These are phyloP conservation scores for Zoysia matrella DNA, from an alignment of 202 grass and related monocot species.

Conservation along the genomic window DNA sequence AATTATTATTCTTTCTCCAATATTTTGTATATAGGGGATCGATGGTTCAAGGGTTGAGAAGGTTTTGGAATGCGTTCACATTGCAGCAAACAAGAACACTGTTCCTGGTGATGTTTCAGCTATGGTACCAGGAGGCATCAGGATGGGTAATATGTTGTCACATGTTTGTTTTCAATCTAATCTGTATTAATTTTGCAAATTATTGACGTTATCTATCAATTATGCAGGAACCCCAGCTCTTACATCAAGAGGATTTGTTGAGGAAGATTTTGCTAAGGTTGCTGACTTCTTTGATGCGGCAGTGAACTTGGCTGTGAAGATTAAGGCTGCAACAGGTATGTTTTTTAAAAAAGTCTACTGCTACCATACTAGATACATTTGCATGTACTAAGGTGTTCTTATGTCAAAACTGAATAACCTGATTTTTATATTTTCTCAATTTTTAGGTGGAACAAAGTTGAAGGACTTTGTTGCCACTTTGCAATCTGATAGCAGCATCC, in stretches of 20 bases:
- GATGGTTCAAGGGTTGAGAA: slow-evolving; percentile 97
- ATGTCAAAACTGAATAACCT: slow-evolving; percentile 19
- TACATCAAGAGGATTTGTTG: slow-evolving; percentile 94
- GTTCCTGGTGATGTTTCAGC: slow-evolving; percentile 98
- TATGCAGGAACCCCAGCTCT: slow-evolving; percentile 94
- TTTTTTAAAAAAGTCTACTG: background rate
- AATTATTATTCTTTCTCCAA: slow-evolving; percentile 28
- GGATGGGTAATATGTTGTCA: slow-evolving; percentile 75
- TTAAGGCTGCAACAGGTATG: slow-evolving; percentile 82
- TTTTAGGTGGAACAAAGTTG: slow-evolving; percentile 80
- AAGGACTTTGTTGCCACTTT: slow-evolving; percentile 96
- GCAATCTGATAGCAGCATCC: slow-evolving; percentile 67
- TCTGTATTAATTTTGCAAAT: slow-evolving; percentile 19
- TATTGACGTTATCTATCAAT: slow-evolving; percentile 32
- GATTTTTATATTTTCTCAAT: slow-evolving; percentile 34
- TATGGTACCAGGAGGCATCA: slow-evolving; percentile 99
- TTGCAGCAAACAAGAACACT: slow-evolving; percentile 97
- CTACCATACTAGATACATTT: slow-evolving; percentile 10
- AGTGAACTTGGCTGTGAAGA: slow-evolving; percentile 82
- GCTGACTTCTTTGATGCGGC: slow-evolving; percentile 86
- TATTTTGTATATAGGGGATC: slow-evolving; percentile 65
- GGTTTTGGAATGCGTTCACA: slow-evolving; percentile 91
- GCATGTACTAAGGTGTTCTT: background rate
- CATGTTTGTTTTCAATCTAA: slow-evolving; percentile 11
- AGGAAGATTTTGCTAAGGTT: slow-evolving; percentile 98